phyloP scores from a whole-genome alignment of 2,329 filamentous ascomycete genomes.

The Hypocreales sp. region DNA sequence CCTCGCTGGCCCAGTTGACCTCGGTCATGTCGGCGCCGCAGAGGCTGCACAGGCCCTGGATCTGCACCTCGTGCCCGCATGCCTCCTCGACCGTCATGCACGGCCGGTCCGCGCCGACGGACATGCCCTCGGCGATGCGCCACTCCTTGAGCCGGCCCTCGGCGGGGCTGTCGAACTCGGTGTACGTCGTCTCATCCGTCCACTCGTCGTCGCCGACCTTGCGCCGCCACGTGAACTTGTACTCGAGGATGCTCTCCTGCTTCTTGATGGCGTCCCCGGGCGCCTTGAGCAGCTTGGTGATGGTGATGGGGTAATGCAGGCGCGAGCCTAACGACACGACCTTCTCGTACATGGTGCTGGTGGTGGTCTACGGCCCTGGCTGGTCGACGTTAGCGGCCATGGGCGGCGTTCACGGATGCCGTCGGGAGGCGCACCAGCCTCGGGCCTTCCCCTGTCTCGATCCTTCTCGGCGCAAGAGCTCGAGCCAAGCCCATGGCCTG shows the following conservation, averaged over 20 bases:
- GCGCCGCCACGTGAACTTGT: slow-evolving; percentile 70
- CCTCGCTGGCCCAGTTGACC: slow-evolving; percentile 68
- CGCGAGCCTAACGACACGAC: slow-evolving; percentile 37
- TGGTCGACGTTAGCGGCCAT: too few relatives aligned
- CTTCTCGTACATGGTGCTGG: slow-evolving; percentile 21
- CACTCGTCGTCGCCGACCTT: slow-evolving; percentile 52
- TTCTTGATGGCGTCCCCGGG: slow-evolving; percentile 62
- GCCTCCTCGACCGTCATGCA: slow-evolving; percentile 74
- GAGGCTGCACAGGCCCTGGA: slow-evolving; percentile 74
- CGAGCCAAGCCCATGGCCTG: slow-evolving; percentile 20
- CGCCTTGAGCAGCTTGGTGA: slow-evolving; percentile 68
- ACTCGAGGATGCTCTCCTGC: slow-evolving; percentile 68
- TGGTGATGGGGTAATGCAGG: slow-evolving; percentile 85
- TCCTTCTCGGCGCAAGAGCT: slow-evolving; percentile 12
- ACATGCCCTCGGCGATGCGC: slow-evolving; percentile 54
- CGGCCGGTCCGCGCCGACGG: slow-evolving; percentile 40
- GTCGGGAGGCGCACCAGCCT: too few relatives aligned
- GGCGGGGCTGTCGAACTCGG: slow-evolving; percentile 67
- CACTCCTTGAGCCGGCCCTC: slow-evolving; percentile 69
- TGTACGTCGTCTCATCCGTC: slow-evolving; percentile 50
- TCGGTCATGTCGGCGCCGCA: slow-evolving; percentile 96
- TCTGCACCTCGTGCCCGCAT: slow-evolving; percentile 84
- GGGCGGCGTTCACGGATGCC: too few relatives aligned
- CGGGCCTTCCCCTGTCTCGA: slow-evolving; percentile 14
- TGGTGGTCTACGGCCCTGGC: too few relatives aligned